These are phyloP conservation scores for Pleurotus pulmonarius DNA, from an alignment of 768 basidiomycete species.

Conservation along the genomic window DNA sequence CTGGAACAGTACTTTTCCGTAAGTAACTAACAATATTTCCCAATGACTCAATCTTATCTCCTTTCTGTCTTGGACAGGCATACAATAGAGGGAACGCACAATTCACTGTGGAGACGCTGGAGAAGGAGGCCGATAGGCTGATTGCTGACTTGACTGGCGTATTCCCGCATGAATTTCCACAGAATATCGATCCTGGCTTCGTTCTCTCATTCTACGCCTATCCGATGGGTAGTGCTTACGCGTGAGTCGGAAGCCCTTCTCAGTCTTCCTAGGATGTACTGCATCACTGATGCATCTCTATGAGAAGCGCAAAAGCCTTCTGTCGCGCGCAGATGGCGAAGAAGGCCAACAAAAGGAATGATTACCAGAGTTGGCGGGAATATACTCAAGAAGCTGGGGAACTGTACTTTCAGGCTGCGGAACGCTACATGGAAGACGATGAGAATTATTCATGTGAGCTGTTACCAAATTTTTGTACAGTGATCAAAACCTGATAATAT, in stretches of 20 bases:
- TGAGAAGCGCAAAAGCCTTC: conserved; percentile 23
- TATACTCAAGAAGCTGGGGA: conserved; percentile 20
- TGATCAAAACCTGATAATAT: too few relatives aligned
- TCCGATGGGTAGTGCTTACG: conserved; percentile 30
- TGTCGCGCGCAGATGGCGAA: conserved; percentile 21
- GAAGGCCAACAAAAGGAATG: conserved; percentile 10
- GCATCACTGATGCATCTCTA: not conserved
- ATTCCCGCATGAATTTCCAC: not conserved
- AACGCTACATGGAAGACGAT: conserved; percentile 31
- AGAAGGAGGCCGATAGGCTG: conserved; percentile 26
- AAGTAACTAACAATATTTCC: not conserved
- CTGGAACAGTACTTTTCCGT: conserved; percentile 31
- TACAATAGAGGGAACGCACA: conserved; percentile 9
- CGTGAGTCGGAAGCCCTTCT: conserved; percentile 20
- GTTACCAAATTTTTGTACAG: not conserved
- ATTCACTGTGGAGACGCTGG: conserved; percentile 23
- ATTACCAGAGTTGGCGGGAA: conserved; percentile 8
- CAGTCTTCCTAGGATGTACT: not conserved
- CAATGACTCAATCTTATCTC: not conserved
- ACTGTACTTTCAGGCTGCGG: conserved; percentile 29
- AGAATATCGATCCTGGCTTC: conserved; percentile 23
- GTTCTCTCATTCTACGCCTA: conserved; percentile 32
- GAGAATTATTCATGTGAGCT: conserved; percentile 23
- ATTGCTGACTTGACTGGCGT: conserved; percentile 19
- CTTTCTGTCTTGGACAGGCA: conserved; percentile 7